Conservation (phyloP, 768 basidiomycete genomes). For the Exidia glandulosa region DNA sequence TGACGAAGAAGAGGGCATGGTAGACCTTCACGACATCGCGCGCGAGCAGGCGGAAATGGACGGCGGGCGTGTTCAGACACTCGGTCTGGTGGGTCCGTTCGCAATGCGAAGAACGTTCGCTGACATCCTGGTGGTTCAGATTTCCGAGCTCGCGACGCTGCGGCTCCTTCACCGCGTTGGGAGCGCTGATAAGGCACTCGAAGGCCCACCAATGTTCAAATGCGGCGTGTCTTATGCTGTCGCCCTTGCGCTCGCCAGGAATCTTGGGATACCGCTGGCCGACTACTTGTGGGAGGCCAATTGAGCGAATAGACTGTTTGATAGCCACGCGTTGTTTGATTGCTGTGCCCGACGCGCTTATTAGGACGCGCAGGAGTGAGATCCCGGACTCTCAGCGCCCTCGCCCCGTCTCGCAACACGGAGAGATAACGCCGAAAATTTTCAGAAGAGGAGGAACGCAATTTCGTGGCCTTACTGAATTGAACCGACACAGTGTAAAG, state of each 20-base stretch:
- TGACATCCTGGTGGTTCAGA: constrained; percentile 27
- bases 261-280: constrained; percentile 43
- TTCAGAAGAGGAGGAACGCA: no score
- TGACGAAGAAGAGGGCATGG: constrained; percentile 29
- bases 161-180: constrained; percentile 58
- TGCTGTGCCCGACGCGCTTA: no score
- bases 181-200: constrained; percentile 41
- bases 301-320: no score
- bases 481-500: no score
- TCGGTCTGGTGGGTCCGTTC: not conserved
- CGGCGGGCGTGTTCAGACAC: constrained; percentile 39
- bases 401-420: no score
- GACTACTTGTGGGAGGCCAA: constrained; percentile 56
- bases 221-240: constrained; percentile 56
- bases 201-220: constrained; percentile 63
- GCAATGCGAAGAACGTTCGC: no score
- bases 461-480: no score
- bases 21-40: constrained; percentile 22
- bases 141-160: constrained; percentile 53
- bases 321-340: no score
- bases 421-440: no score
- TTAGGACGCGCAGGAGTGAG: no score
- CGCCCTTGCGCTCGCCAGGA: constrained; percentile 43
- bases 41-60: constrained; percentile 69
- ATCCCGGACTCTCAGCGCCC: no score